Base-by-base conservation (phyloP, 2,329 filamentous ascomycete genomes). In the Albifimbria verrucaria region DNA sequence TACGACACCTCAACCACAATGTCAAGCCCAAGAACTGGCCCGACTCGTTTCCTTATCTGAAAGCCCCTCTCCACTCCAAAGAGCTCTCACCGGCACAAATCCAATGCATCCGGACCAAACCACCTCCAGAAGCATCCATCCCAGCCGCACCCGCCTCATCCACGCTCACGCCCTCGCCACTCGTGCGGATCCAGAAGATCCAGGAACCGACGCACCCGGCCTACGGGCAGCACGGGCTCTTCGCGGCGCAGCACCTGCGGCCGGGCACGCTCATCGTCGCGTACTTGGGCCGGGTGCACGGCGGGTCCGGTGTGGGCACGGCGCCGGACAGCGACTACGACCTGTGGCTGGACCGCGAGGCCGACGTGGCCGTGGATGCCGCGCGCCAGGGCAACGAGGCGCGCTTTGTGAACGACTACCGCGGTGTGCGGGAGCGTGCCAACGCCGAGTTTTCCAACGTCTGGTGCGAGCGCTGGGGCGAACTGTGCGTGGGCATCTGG, bases 401-500 rank as follows among this genome's bases (percentile, higher is more conserved):
- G 2, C 72, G 85, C 10, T 88, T 86, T 59, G 77, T 87, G 45
- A 88, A 88, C 62, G 85, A 88, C 67, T 88, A 83, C 60, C 74
- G 85, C 7, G 83, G 85, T 3, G 75, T 87, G 2, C 70, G 71
- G 12, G 72, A 69, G 48, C 68, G 75, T 53, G 72, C 81, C 1
- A 85, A 85, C 55, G 80, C 81, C 7, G 82, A 85, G 69, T 87
- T 86, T 59, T 73, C 71, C 42, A 78, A 80, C 57, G 78, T 77
- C 2, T 86, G 82, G 81, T 81, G 83, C 65, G 67, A 68, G 58
- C 65, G 73, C 22, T 75, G 72, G 47, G 71, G 73, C 4, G 75
- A 85, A 70, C 71, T 74, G 46, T 79, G 76, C 17, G 84, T 86
- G 70, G 81, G 76, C 0, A 77, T 86, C 15, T 85, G 79, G 71